Conservation (phyloP, 768 basidiomycete species). For the Termitomyces sp. region DNA sequence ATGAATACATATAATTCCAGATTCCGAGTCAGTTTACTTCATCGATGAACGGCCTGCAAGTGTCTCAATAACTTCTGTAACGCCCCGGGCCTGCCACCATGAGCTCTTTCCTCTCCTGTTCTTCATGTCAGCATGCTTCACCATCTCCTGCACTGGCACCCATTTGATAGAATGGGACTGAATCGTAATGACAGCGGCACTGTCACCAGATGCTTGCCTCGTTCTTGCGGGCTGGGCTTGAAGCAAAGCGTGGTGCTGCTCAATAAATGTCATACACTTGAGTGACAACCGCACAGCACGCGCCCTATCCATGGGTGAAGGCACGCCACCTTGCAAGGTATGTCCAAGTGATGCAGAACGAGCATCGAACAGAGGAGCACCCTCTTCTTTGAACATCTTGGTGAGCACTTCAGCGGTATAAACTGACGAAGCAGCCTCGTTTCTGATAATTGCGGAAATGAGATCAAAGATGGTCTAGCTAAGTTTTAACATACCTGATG, state of each 20-base stretch:
- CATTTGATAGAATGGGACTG: slow-evolving; percentile 76
- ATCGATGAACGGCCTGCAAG: slow-evolving; percentile 64
- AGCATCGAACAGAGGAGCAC: slow-evolving; percentile 86
- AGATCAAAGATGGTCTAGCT: neutral
- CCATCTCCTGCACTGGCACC: slow-evolving; percentile 82
- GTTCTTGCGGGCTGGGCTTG: slow-evolving; percentile 42
- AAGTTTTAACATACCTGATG: slow-evolving; percentile 57
- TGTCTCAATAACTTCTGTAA: slow-evolving; percentile 67
- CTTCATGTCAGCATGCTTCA: slow-evolving; percentile 84
- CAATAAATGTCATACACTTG: slow-evolving; percentile 93
- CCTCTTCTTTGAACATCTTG: slow-evolving; percentile 94
- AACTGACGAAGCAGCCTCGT: slow-evolving; percentile 79
- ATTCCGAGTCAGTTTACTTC: slow-evolving; percentile 23
- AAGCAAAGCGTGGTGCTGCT: slow-evolving; percentile 65
- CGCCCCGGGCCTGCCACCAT: slow-evolving; percentile 62
- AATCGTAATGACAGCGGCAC: slow-evolving; percentile 88
- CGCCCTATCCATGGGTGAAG: slow-evolving; percentile 90
- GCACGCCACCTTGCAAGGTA: slow-evolving; percentile 93
- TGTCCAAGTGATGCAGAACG: slow-evolving; percentile 95
- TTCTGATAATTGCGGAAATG: slow-evolving; percentile 38
- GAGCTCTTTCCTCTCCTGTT: slow-evolving; percentile 70
- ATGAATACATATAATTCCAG: slow-evolving; percentile 7
- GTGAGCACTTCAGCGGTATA: slow-evolving; percentile 91
- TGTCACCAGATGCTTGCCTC: slow-evolving; percentile 52
- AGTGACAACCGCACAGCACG: slow-evolving; percentile 86